Base-by-base conservation (phyloP, 2,329 filamentous ascomycete species). In the Triangularia setosa region DNA sequence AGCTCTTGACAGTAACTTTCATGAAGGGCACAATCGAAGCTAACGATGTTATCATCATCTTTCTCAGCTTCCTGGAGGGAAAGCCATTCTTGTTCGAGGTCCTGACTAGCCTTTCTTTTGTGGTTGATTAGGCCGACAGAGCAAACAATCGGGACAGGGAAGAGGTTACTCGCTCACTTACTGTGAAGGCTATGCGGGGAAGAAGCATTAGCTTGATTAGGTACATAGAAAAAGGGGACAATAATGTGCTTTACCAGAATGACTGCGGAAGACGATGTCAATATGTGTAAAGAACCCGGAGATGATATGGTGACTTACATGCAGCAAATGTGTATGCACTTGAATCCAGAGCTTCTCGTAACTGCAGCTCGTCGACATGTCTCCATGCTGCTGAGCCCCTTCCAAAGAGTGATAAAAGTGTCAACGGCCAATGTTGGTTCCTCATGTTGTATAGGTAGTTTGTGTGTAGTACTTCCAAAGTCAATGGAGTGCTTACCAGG, bases 11-110 rank as follows among this genome's bases (percentile, higher is more conserved):
- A 83, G 16, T 80, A 65, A 8, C 70, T 66, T 2, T 68, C 23
- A 3, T 74, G 68, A 0, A 69, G 64, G 4, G 69, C 67, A 67
- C 81, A 83, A 70, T 83, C 77, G 18, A 83, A 71, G 63, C 75
- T 79, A n/a, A 77, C 65, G 3, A 78, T 66, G 27, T 68, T 64
- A 4, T 23, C 21, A 63, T 63, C 62, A 60, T 62, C 28, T 63
- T 65, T 64, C 55, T 72, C 67, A 11, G 69, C 63, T 58, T 73
- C 69, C 57, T 73, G 65, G 5, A 76, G 68, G 1, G 65, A 30
- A 1, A 25, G 58, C 77, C 77, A 80, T 74, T 79, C 73, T 33
- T 70, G 28, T 60, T 79, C 76, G 14, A 80, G 69, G 11, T 69
- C 67, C 67, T 73, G 68, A 58, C 75, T 75, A 5, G 71, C 65